Evolutionary conservation across 441 rosid genomes (phyloP).

Genomic region (Sinapis alba): DNA sequence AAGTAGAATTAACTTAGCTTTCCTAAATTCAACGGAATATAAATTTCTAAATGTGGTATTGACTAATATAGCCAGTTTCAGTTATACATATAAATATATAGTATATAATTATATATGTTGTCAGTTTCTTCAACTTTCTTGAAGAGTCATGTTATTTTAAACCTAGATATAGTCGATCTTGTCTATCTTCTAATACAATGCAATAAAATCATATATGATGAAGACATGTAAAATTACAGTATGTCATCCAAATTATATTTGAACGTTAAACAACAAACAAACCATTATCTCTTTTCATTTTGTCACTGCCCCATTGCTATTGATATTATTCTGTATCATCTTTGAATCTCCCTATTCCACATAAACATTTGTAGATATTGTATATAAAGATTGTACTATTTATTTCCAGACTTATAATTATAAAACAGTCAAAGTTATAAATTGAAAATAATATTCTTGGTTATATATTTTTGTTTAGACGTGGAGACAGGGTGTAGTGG

Average conservation of each 20-base stretch:
- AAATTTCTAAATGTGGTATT: background rate
- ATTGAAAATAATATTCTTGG: no score
- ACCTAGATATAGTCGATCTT: no score
- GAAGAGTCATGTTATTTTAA: no score
- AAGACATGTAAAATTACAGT: no score
- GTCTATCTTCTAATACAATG: no score
- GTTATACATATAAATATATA: no score
- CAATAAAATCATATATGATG: no score
- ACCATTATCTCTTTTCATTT: background rate
- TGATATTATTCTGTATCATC: background rate
- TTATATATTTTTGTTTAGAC: background rate
- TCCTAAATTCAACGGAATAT: background rate
- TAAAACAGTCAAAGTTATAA: background rate
- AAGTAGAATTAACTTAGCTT: background rate
- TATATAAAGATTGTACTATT: background rate
- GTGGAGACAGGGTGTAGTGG: background rate
- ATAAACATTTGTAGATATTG: background rate
- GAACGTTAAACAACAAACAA: background rate
- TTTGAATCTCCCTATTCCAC: background rate
- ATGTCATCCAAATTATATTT: no score
- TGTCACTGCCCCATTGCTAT: background rate
- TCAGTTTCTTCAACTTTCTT: no score
- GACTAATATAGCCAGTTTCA: no score
- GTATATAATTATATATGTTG: no score
- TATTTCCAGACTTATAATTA: background rate